A percentile compares a stretch with the other conserved stretches of the same genome.
Evolutionary conservation across 805 yeast species (phyloP).

Genomic region (Starmerella apis): DNA sequence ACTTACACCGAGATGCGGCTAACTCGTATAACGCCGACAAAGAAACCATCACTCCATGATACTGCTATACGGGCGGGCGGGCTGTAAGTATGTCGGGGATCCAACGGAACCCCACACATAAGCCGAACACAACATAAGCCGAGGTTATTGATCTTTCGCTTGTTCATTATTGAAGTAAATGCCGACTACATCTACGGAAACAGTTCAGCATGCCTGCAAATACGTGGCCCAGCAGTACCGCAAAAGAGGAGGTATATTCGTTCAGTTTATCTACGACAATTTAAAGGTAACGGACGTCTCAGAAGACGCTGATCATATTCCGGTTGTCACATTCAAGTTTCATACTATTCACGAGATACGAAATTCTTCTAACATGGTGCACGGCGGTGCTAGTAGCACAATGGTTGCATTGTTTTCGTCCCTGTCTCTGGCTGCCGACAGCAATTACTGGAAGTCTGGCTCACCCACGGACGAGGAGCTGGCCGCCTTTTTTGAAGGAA

Average conservation of each 20-base stretch:
- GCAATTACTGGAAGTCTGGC: constrained; percentile 23
- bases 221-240: constrained; percentile 10
- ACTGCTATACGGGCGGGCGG: too few relatives aligned
- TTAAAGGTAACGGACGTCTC: constrained; percentile 13
- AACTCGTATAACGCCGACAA: too few relatives aligned
- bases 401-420: constrained; percentile 25
- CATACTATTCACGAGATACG: constrained; percentile 21
- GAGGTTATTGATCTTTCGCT: neutral
- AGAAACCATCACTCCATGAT: too few relatives aligned
- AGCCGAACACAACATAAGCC: neutral
- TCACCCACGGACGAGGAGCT: constrained; percentile 20
- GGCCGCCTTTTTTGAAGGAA: constrained; percentile 8
- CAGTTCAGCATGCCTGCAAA: constrained; percentile 12
- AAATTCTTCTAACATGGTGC: constrained; percentile 27
- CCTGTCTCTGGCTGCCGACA: constrained; percentile 25
- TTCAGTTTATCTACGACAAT: constrained; percentile 18
- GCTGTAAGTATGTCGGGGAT: too few relatives aligned
- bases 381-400: constrained; percentile 32
- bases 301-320: constrained; percentile 15
- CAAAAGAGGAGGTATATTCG: constrained; percentile 13
- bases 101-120: too few relatives aligned
- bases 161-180: neutral
- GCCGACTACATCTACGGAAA: neutral
- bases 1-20: neutral
- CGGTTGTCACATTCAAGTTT: constrained; percentile 22